A percentile compares a stretch with the other conserved stretches of the same genome.
phyloP scores from a whole-genome alignment of 2,329 filamentous ascomycete species.

The Ophiostoma ulmi region DNA sequence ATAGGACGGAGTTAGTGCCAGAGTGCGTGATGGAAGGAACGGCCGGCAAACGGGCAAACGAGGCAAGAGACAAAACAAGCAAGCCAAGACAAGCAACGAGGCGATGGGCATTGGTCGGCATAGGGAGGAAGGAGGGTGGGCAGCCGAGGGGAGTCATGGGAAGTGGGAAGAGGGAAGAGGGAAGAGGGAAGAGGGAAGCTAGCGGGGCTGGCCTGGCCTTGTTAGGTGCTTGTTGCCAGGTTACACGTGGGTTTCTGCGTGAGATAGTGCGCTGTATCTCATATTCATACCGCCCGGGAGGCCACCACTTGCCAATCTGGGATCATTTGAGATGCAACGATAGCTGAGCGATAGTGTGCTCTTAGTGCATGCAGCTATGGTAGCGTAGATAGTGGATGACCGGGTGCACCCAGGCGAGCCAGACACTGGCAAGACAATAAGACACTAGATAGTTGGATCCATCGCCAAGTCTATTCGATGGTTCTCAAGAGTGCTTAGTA shows the following conservation, averaged over 20 bases:
- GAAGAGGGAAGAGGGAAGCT: background rate
- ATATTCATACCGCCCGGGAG: background rate
- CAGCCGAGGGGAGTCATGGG: background rate
- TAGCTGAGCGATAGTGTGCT: slow-evolving; percentile 2
- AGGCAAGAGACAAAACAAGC: background rate
- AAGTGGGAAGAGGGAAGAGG: no score
- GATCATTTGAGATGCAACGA: background rate
- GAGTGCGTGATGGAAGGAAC: background rate
- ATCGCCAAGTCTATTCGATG: background rate
- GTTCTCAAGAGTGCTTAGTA: background rate
- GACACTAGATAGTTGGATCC: background rate
- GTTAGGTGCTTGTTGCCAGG: background rate
- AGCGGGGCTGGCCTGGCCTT: slow-evolving; percentile 4
- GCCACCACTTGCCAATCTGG: background rate
- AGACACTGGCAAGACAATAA: background rate
- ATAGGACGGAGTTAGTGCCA: background rate
- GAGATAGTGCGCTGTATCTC: background rate
- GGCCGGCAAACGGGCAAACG: background rate
- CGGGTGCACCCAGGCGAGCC: background rate
- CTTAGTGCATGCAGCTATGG: background rate
- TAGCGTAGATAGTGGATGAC: background rate
- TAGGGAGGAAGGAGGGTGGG: background rate
- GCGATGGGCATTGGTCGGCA: background rate
- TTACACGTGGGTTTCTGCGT: background rate
- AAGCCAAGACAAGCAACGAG: background rate